These are phyloP conservation scores for Suillus lakei DNA, from an alignment of 768 basidiomycete genomes.

Conservation along the genomic window DNA sequence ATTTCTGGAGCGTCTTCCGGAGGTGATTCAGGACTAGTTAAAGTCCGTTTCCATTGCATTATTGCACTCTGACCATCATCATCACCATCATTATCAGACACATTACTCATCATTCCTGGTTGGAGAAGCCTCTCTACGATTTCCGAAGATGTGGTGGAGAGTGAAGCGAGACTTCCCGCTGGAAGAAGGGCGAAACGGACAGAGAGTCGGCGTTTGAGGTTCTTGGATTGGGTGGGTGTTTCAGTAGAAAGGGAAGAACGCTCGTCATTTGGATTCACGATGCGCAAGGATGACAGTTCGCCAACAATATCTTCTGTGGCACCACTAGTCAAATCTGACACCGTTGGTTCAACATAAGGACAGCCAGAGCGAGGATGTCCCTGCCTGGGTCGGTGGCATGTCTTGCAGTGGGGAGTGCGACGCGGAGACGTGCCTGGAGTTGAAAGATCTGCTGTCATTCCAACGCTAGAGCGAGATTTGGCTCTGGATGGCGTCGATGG, in stretches of 20 bases:
- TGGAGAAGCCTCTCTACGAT: constrained; percentile 51
- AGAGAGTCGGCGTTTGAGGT: constrained; percentile 30
- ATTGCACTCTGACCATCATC: constrained; percentile 26
- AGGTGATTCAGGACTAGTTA: constrained; percentile 31
- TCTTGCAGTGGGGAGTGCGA: constrained; percentile 56
- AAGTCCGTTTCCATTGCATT: constrained; percentile 32
- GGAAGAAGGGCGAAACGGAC: constrained; percentile 35
- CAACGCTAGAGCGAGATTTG: constrained; percentile 17
- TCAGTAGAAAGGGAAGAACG: constrained; percentile 11
- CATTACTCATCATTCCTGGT: constrained; percentile 43
- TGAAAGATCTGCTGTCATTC: background rate
- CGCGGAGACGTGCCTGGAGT: constrained; percentile 48
- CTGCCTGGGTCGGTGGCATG: constrained; percentile 56
- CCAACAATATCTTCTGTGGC: constrained; percentile 38
- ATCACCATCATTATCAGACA: constrained; percentile 31
- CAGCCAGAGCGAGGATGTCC: constrained; percentile 72
- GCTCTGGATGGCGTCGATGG: constrained; percentile 33
- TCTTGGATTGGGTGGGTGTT: constrained; percentile 8
- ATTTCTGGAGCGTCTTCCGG: constrained; percentile 44
- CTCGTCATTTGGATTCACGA: constrained; percentile 34
- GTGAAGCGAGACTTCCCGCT: constrained; percentile 53
- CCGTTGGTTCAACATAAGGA: constrained; percentile 45
- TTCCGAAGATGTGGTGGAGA: constrained; percentile 51
- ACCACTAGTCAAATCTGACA: constrained; percentile 20
- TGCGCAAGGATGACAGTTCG: constrained; percentile 52